Evolutionary conservation across 208 protist genomes (phyloP).

Genomic region (Balamuthia mandrillaris): DNA sequence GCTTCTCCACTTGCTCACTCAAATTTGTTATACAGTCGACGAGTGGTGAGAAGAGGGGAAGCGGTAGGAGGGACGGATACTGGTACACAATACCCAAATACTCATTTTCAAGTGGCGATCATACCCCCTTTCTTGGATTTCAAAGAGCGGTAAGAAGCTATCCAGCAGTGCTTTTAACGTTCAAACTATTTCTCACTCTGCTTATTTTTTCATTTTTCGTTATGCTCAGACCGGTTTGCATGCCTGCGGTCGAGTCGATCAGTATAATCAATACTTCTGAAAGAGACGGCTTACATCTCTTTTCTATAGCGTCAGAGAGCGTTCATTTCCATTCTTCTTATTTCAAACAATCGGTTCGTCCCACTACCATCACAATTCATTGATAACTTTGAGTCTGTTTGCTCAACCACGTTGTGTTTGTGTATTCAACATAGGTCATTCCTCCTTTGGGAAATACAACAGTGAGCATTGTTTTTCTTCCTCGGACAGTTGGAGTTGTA

Average conservation of each 20-base stretch:
- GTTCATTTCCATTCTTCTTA: slow-evolving; percentile 44
- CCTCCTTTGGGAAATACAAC: slow-evolving; percentile 26
- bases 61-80: background rate
- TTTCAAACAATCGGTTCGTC: slow-evolving; percentile 35
- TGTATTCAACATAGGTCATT: slow-evolving; percentile 2
- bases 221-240: background rate
- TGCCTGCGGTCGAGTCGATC: slow-evolving; percentile 20
- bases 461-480: slow-evolving; percentile 30
- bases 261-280: slow-evolving; percentile 34
- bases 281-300: slow-evolving; percentile 25
- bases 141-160: background rate
- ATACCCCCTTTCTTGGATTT: slow-evolving; percentile 12
- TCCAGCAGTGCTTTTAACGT: background rate
- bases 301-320: slow-evolving; percentile 6
- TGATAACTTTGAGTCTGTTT: background rate
- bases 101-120: background rate
- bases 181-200: background rate
- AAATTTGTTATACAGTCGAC: background rate
- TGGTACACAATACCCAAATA: background rate
- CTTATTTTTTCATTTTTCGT: background rate
- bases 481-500: slow-evolving; percentile 7
- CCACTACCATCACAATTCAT: background rate
- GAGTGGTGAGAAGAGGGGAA: slow-evolving; percentile 2
- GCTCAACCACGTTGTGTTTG: background rate
- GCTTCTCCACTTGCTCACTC: background rate